Base-by-base conservation (phyloP, 108 stramenopile genomes). In the Mayamaea pseudoterrestris region DNA sequence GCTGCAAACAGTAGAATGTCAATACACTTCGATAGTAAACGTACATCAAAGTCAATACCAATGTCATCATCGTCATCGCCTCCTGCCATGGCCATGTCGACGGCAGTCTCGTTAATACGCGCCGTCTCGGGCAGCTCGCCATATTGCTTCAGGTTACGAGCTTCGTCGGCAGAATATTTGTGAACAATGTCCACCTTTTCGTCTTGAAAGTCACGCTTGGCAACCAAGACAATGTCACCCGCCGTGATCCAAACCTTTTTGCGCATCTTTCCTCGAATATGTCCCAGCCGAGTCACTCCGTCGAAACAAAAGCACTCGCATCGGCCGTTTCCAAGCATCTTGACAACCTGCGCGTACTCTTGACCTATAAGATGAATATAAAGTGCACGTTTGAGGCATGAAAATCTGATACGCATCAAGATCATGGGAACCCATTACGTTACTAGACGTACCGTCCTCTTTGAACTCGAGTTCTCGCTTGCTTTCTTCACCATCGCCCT, bases 401-500 rank as follows among this genome's bases (percentile, higher is more conserved):
- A 50, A 1, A 0, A 30, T 20, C 0, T 14, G 20, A 39, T 5
- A 3, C 16, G 20, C 16, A 6, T 5, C 37, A 6, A 18, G 37
- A 34, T 0, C 0, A 40, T 26, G 12, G 5, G 39, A 0, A 41
- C 6, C 62, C 52, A 61, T 69, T 47, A 68, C 6, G 3, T 21
- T n/a, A 22, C 6, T n/a, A n/a, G 12, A 58, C 63, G 29, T 56
- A 66, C 65, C 69, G 53, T 93, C 92, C 63, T 99, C 98, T 66
- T 99, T 99, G 89, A 96, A 99, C 63, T 96, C 93, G 34, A 99
- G 91, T 62, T 99, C 96, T 47, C 98, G 93, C 63, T 97, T 97
- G 37, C 92, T 78, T 69, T 96, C 97, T 72, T 99, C 98, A 44
- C 93, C 93, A 48, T 97, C 98, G 50, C 96, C 96, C 73, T 99